Percentiles rank a stretch among this genome's conserved stretches.
phyloP scores from a whole-genome alignment of 176 grass and related monocot species.

The Ananas comosus region DNA sequence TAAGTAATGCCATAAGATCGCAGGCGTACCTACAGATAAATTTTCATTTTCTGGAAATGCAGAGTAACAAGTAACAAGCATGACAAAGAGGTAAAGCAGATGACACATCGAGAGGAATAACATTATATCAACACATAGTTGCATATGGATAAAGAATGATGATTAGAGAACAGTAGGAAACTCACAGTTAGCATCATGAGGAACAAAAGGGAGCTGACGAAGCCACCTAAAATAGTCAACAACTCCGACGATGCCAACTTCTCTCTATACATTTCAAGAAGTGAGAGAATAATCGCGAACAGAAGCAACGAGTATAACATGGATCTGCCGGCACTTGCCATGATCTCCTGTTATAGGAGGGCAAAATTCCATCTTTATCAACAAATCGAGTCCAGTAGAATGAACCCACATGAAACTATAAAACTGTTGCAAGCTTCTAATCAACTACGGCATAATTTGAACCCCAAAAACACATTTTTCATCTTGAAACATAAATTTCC shows the following conservation, averaged over 20 bases:
- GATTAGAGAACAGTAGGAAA: conserved; percentile 1
- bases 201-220: conserved; percentile 86
- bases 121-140: not conserved
- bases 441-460: not conserved
- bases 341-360: not conserved
- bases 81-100: not conserved
- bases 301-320: conserved; percentile 75
- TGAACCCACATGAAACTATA: too few species aligned
- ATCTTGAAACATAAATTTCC: not conserved
- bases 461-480: not conserved
- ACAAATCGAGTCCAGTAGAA: too few species aligned
- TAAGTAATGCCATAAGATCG: too few species aligned
- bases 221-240: conserved; percentile 86
- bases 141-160: not conserved
- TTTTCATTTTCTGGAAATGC: too few species aligned
- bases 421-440: not conserved
- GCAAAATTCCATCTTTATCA: too few species aligned
- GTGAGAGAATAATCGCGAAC: conserved; percentile 80
- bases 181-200: conserved; percentile 73
- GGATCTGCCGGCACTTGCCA: conserved; percentile 65
- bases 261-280: conserved; percentile 80
- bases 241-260: conserved; percentile 86
- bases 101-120: not conserved
- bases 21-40: too few species aligned
- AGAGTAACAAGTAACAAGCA: not conserved